phyloP scores from a whole-genome alignment of 805 yeast genomes.

The Kurtzmaniella fragi region DNA sequence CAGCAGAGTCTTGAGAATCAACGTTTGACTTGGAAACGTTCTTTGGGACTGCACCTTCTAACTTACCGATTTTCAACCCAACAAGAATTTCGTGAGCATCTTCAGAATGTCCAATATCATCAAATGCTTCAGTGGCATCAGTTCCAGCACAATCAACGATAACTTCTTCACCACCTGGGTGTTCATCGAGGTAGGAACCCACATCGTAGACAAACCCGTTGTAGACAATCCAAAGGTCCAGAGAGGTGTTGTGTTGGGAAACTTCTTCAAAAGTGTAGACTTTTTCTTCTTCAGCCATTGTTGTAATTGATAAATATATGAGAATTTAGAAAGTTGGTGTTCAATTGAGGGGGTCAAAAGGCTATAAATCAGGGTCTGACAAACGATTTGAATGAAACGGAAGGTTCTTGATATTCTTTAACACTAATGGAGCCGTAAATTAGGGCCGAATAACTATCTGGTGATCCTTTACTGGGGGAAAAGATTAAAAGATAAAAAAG shows the following conservation, averaged over 20 bases:
- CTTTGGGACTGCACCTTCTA: conserved; percentile 56
- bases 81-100: conserved; percentile 80
- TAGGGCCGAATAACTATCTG: too few species aligned
- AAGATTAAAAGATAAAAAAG: neutral
- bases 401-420: too few species aligned
- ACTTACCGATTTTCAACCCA: conserved; percentile 68
- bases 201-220: conserved; percentile 41
- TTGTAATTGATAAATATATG: too few species aligned
- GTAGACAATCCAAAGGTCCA: conserved; percentile 41
- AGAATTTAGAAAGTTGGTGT: too few species aligned
- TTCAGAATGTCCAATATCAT: conserved; percentile 95
- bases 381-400: too few species aligned
- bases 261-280: conserved; percentile 53
- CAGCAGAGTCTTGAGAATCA: conserved; percentile 9
- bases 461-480: neutral
- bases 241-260: conserved; percentile 31
- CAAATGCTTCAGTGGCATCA: conserved; percentile 43
- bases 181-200: conserved; percentile 39
- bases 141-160: conserved; percentile 38
- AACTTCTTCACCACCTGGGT: conserved; percentile 47
- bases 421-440: too few species aligned
- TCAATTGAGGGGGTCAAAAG: neutral
- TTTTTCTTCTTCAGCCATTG: conserved; percentile 22
- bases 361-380: neutral
- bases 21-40: conserved; percentile 13